Evolutionary conservation across 306 rosid species (phyloP).

Genomic region (Oxytropis ochrocephala): DNA sequence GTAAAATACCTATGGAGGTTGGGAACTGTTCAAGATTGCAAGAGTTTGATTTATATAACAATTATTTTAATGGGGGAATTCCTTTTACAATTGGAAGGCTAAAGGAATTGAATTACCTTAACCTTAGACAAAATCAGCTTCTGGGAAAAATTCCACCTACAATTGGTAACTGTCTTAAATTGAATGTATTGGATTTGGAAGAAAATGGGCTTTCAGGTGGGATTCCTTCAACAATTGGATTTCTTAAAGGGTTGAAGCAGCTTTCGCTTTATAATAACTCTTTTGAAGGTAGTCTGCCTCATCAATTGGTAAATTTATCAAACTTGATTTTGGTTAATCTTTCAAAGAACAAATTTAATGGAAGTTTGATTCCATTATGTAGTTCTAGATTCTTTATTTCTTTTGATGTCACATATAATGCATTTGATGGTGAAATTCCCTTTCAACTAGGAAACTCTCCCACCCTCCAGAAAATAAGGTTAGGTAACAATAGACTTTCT

Average conservation of each 20-base stretch:
- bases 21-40: constrained; percentile 74
- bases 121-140: constrained; percentile 68
- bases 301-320: constrained; percentile 33
- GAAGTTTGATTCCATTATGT: constrained; percentile 64
- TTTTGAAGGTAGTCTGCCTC: constrained; percentile 86
- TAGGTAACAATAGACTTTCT: constrained; percentile 58
- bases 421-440: constrained; percentile 64
- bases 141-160: constrained; percentile 70
- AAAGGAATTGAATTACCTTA: constrained; percentile 60
- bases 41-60: constrained; percentile 68
- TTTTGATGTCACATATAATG: constrained; percentile 76
- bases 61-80: constrained; percentile 55
- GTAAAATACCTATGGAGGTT: constrained; percentile 71
- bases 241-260: constrained; percentile 39
- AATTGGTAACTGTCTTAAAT: constrained; percentile 64
- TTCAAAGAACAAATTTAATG: constrained; percentile 59
- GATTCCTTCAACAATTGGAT: constrained; percentile 64
- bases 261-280: constrained; percentile 78
- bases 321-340: constrained; percentile 71
- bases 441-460: constrained; percentile 54
- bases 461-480: constrained; percentile 61
- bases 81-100: constrained; percentile 76
- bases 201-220: constrained; percentile 67
- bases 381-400: constrained; percentile 58
- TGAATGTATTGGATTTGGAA: constrained; percentile 61